phyloP scores from a whole-genome alignment of 495 filamentous ascomycete species.

The Articulospora tetracladia region DNA sequence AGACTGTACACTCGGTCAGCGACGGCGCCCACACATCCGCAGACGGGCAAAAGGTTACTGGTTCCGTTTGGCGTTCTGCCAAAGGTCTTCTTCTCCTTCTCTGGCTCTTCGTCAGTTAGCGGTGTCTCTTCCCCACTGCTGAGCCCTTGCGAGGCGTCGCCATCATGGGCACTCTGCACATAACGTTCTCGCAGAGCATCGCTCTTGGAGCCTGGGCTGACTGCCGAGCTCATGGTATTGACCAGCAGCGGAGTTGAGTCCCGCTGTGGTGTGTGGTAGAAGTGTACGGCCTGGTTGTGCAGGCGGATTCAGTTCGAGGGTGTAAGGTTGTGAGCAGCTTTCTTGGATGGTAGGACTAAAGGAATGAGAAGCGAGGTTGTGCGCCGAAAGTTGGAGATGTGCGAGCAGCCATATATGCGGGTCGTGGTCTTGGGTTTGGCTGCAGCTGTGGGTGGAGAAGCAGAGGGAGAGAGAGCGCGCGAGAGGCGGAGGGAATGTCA shows the following conservation, averaged over 20 bases:
- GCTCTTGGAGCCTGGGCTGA: background rate
- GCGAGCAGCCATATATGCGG: too few relatives aligned
- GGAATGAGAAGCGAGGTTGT: too few relatives aligned
- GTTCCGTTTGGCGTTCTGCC: constrained; percentile 88
- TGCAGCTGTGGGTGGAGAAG: too few relatives aligned
- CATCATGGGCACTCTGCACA: constrained; percentile 32
- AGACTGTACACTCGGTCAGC: constrained; percentile 54
- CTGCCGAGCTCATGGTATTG: constrained; percentile 8
- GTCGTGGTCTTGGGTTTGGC: too few relatives aligned
- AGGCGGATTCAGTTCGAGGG: too few relatives aligned
- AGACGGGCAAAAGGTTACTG: constrained; percentile 49
- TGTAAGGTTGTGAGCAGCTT: too few relatives aligned
- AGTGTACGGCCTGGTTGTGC: background rate
- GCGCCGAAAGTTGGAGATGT: too few relatives aligned
- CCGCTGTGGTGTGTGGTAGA: constrained; percentile 11
- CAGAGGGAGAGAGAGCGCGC: too few relatives aligned
- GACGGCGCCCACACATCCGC: background rate
- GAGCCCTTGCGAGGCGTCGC: constrained; percentile 32
- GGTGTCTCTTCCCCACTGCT: constrained; percentile 25
- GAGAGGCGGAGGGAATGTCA: too few relatives aligned
- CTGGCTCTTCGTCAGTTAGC: constrained; percentile 9
- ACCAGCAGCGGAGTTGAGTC: constrained; percentile 17
- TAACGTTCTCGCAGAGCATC: constrained; percentile 44
- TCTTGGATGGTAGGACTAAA: too few relatives aligned
- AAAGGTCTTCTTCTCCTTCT: constrained; percentile 71